These are phyloP conservation scores for Candida dubliniensis DNA, from an alignment of 1,139 yeast species.

Conservation along the genomic window DNA sequence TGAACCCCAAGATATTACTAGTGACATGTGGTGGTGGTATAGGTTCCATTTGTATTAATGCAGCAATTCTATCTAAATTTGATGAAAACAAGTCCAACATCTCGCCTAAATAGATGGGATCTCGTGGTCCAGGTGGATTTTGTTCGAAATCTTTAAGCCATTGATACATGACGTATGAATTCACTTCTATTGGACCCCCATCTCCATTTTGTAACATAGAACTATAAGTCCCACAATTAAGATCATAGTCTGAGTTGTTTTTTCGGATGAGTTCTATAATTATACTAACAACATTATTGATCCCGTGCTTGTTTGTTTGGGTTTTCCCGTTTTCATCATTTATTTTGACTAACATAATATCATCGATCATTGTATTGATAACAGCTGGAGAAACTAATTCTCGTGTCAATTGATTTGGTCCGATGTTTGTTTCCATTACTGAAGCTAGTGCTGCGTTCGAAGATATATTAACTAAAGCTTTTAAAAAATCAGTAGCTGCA, in stretches of 20 bases:
- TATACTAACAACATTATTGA: constrained; percentile 48
- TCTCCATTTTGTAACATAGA: constrained; percentile 30
- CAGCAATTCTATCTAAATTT: constrained; percentile 32
- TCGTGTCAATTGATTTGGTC: constrained; percentile 47
- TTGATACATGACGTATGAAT: constrained; percentile 44
- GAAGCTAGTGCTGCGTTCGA: constrained; percentile 60
- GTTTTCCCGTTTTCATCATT: constrained; percentile 16
- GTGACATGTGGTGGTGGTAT: constrained; percentile 23
- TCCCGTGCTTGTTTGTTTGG: constrained; percentile 45
- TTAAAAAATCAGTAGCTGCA: constrained; percentile 92
- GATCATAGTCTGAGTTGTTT: constrained; percentile 49
- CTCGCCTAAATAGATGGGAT: constrained; percentile 48
- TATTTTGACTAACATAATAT: constrained; percentile 34
- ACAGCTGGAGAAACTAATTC: constrained; percentile 43
- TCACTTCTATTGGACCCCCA: constrained; percentile 41
- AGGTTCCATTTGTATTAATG: constrained; percentile 29
- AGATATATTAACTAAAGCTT: constrained; percentile 89
- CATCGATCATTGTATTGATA: constrained; percentile 38
- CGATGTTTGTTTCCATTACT: constrained; percentile 48
- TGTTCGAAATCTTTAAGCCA: constrained; percentile 51
- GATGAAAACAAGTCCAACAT: constrained; percentile 43
- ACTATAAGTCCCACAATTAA: constrained; percentile 45
- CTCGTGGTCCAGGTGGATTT: constrained; percentile 48
- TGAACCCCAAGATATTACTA: constrained; percentile 34
- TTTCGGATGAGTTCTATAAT: constrained; percentile 49